phyloP scores from a whole-genome alignment of 2,329 filamentous ascomycete genomes.

The Sporothrix brunneoviolacea region DNA sequence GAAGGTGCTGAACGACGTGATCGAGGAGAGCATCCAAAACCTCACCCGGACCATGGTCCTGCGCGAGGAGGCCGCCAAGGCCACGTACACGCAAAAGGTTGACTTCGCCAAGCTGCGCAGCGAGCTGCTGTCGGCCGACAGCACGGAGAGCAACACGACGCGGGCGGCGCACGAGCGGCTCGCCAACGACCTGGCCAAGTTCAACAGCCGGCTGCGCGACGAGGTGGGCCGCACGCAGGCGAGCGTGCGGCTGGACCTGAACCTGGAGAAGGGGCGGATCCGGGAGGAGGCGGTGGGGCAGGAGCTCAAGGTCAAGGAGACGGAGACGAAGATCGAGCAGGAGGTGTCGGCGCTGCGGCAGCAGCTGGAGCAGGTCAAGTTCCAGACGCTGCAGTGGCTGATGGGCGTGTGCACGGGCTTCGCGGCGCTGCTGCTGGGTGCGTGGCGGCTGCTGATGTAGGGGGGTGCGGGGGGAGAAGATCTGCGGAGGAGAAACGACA shows the following conservation, averaged over 20 bases:
- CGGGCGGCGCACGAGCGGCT: constrained; percentile 85
- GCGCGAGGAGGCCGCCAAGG: constrained; percentile 82
- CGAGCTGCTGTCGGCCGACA: constrained; percentile 86
- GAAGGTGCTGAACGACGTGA: constrained; percentile 92
- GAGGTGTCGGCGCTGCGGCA: constrained; percentile 87
- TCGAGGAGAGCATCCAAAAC: constrained; percentile 97
- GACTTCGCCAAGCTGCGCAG: constrained; percentile 96
- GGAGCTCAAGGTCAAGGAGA: constrained; percentile 98
- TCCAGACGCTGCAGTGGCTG: constrained; percentile 94
- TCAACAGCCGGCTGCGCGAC: constrained; percentile 81
- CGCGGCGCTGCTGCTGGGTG: constrained; percentile 60
- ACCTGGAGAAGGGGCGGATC: constrained; percentile 93
- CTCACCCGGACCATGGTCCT: constrained; percentile 96
- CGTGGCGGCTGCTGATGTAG: constrained; percentile 63
- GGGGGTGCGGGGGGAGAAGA: too few species aligned
- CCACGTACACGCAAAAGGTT: constrained; percentile 80
- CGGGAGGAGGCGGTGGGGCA: constrained; percentile 93
- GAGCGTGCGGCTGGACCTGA: constrained; percentile 84
- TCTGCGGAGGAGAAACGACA: not conserved
- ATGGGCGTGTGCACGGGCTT: constrained; percentile 76
- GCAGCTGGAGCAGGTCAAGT: constrained; percentile 94
- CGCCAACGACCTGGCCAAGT: constrained; percentile 89
- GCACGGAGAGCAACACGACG: constrained; percentile 82
- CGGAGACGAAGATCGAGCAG: constrained; percentile 96
- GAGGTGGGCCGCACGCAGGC: constrained; percentile 94